A percentile compares a stretch with the other conserved stretches of the same genome.
phyloP scores from a whole-genome alignment of 805 yeast species.

The Saturnispora dispora region DNA sequence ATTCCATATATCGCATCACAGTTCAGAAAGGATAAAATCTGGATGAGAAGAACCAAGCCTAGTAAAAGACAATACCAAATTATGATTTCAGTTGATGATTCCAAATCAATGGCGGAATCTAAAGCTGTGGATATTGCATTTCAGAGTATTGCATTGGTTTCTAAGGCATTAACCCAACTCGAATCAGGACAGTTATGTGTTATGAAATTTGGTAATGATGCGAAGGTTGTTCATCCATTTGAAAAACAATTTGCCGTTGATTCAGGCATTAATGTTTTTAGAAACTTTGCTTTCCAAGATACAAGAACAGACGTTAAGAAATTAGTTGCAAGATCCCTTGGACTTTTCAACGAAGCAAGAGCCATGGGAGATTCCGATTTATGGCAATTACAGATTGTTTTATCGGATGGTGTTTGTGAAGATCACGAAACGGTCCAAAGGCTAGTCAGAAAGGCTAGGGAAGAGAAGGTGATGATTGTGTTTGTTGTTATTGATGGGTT shows the following conservation, averaged over 20 bases:
- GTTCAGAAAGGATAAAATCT: slow-evolving; percentile 93
- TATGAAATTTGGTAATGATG: slow-evolving; percentile 80
- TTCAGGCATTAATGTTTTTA: slow-evolving; percentile 76
- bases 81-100: slow-evolving; percentile 95
- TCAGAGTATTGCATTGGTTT: slow-evolving; percentile 87
- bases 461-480: slow-evolving; percentile 86
- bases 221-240: slow-evolving; percentile 82
- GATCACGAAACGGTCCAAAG: slow-evolving; percentile 78
- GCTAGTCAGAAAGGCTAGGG: slow-evolving; percentile 85
- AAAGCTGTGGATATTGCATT: slow-evolving; percentile 85
- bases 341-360: slow-evolving; percentile 55
- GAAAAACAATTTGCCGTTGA: slow-evolving; percentile 76
- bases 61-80: slow-evolving; percentile 95
- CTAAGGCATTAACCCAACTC: slow-evolving; percentile 85
- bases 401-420: slow-evolving; percentile 96
- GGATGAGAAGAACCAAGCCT: slow-evolving; percentile 97
- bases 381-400: slow-evolving; percentile 89
- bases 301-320: slow-evolving; percentile 74
- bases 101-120: slow-evolving; percentile 95
- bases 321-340: slow-evolving; percentile 63
- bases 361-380: slow-evolving; percentile 44
- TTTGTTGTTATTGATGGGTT: slow-evolving; percentile 92
- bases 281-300: slow-evolving; percentile 86
- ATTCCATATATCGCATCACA: slow-evolving; percentile 97
- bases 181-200: slow-evolving; percentile 91